Base-by-base conservation (phyloP, 257 asterid genomes). In the Gynochthodes officinalis region DNA sequence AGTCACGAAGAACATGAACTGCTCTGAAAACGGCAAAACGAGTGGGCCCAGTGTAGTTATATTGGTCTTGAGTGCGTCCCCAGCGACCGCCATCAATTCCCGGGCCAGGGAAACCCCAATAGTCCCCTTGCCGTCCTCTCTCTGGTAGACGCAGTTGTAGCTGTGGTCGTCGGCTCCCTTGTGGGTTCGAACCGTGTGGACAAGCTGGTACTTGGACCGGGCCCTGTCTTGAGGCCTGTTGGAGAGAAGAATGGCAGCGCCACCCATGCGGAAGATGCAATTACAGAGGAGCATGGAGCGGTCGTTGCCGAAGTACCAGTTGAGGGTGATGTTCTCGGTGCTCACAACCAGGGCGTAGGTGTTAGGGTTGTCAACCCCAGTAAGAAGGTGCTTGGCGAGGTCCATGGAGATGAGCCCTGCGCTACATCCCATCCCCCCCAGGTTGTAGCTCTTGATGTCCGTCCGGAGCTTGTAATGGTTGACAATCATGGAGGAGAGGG, bases 391-490 rank as follows among this genome's bases (percentile, higher is more conserved):
- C 43, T 79, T 85, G 0, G 90, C 90, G 3, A 86, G 83, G 58
- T 83, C 92, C 0, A 75, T 27, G 14, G 88, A 84, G 7, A 82
- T 81, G 0, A 86, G 75, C 3, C 95, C 86, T 0, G 90, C 89
- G 9, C 85, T 82, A 69, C 95, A 86, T 0, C 95, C 95, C 95
- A 89, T 89, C 12, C 89, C 92, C 0, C 84, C 79, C 0, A 89
- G 77, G 39, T 85, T 86, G 59, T 86, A 89, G 83, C 86, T 71
- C 58, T 60, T 58, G 28, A 82, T 73, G 53, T 83, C 83, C 18
- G 82, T 46, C 30, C 87, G 72, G 0, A 86, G 80, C 74, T 79
- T 86, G 84, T 89, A 86, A 0, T 69, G 92, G 72, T 89, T 86
- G n/a, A 89, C 84, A n/a, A 89, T 78, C 73, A 79, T 69, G 74